Evolutionary conservation across 2,329 filamentous ascomycete species (phyloP).

Genomic region (Colletotrichum lini): DNA sequence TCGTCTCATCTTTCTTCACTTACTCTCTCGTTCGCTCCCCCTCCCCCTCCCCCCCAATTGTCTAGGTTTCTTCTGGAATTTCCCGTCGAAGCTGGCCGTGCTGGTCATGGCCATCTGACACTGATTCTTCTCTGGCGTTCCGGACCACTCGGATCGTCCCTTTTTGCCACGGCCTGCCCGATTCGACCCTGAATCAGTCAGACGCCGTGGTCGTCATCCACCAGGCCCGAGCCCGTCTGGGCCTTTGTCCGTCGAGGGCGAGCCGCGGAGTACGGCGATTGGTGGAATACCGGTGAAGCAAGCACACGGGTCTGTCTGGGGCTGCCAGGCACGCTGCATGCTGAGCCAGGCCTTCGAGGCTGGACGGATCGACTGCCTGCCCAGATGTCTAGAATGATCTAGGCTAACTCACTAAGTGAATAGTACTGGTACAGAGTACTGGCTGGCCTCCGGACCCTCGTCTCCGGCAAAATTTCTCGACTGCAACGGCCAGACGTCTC

Average conservation of each 20-base stretch:
- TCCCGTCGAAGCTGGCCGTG: conserved; percentile 15
- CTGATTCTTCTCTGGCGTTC: conserved; percentile 27
- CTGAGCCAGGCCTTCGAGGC: conserved; percentile 15
- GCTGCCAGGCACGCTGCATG: conserved; percentile 3
- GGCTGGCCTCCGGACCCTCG: not conserved
- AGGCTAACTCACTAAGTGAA: not conserved
- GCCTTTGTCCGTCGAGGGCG: conserved; percentile 25
- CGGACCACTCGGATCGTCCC: conserved; percentile 43
- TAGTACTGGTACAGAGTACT: too few relatives aligned
- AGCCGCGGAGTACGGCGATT: not conserved
- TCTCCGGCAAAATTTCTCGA: not conserved
- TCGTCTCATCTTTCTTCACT: conserved; percentile 18
- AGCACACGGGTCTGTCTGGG: not conserved
- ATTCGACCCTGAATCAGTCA: conserved; percentile 39
- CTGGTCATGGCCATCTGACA: not conserved
- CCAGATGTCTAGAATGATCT: not conserved
- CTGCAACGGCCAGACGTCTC: not conserved
- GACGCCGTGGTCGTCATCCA: conserved; percentile 5
- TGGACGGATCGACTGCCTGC: conserved; percentile 18
- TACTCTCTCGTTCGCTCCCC: too few relatives aligned
- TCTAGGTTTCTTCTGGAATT: conserved; percentile 5
- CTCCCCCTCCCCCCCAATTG: not conserved
- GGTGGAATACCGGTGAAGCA: conserved; percentile 10
- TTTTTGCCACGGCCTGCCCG: conserved; percentile 45
- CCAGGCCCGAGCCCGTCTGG: conserved; percentile 25